Conservation (phyloP, 129 eudicot genomes). For the Heracleum sosnowskyi region DNA sequence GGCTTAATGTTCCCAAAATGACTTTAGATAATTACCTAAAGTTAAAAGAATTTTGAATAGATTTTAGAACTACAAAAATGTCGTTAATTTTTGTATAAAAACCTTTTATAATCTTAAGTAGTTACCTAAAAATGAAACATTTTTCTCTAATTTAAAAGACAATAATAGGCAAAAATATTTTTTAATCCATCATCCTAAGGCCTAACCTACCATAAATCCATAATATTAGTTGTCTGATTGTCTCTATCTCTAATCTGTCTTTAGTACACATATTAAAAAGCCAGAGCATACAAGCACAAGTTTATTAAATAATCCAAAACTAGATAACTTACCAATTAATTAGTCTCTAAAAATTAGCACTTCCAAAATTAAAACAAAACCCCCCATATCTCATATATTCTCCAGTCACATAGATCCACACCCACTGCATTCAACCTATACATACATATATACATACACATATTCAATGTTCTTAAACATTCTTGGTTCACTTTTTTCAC, state of each 20-base stretch:
- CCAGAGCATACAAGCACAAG: neutral
- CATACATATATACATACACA: neutral
- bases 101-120: too few relatives aligned
- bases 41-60: too few relatives aligned
- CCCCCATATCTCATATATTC: neutral
- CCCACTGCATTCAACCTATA: neutral
- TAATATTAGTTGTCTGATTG: too few relatives aligned
- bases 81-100: too few relatives aligned
- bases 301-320: neutral
- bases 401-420: neutral
- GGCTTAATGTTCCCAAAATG: too few relatives aligned
- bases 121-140: too few relatives aligned
- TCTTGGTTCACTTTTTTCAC: neutral
- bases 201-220: too few relatives aligned
- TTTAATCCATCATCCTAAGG: too few relatives aligned
- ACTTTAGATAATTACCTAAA: too few relatives aligned
- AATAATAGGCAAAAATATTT: too few relatives aligned
- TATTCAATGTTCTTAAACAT: neutral
- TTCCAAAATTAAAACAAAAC: neutral
- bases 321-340: neutral
- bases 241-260: neutral
- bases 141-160: too few relatives aligned
- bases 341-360: neutral
- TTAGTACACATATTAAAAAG: neutral
- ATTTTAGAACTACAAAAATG: too few relatives aligned